Base-by-base conservation (phyloP, 2,329 filamentous ascomycete species). In the Talaromyces sp. region DNA sequence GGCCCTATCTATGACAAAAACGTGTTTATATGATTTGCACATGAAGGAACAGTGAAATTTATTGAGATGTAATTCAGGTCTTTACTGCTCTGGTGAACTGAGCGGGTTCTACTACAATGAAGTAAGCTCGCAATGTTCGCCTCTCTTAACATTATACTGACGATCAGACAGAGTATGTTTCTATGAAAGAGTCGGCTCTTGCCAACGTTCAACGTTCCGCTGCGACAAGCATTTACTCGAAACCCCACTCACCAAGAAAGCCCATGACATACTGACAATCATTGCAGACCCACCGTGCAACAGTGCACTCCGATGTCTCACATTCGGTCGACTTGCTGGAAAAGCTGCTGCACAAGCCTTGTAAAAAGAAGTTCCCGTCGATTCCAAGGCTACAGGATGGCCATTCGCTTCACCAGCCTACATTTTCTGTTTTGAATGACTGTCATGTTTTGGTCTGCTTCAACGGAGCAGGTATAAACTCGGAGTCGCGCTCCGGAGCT, bases 291-390 rank as follows among this genome's bases (percentile, higher is more conserved):
- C 43, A 24, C 43, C 43, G 24, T 49, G 43, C 19, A 49, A 49
- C 43, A 49, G 43, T 24, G 43, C 43, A 24, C 43, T 49, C 11
- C 19, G 43, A 9, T 54, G 51, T 54, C 51, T 54, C 13, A 54
- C 51, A 54, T 54, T 54, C 26, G 51, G 51, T 54, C 51, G 51
- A 7, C 51, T 54, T 31, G 51, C 51, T n/a, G 51, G 51, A 17
- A 54, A 31, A 54, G 13, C 29, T 32, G 51, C 51, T n/a, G 51
- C 51, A 13, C 29, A 32, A 54, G 24, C 41, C 50, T 53, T 53
- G 50, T 53, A n/a, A 53, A 53, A 52, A 17, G 41, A 43, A 43
- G 7, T 43, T 10, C 19, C 19, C 41, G 41, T 43, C 10, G 19
- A 43, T 43, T 19, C 19, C 41, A n/a, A n/a, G n/a, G n/a, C n/a